Evolutionary conservation across 768 basidiomycete genomes (phyloP).

Genomic region (Lactifluus piperatus): DNA sequence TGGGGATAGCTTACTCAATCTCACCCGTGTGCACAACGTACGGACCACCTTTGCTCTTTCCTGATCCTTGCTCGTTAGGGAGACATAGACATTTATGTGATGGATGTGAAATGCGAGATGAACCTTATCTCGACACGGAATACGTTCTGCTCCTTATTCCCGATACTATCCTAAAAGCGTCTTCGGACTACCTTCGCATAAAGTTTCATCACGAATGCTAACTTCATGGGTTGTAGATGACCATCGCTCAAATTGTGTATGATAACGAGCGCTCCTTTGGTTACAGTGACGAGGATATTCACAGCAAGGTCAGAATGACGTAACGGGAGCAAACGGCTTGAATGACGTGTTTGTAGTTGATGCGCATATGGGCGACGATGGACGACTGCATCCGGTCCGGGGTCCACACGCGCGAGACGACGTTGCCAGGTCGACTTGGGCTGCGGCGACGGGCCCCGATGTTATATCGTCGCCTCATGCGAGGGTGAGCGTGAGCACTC

Average conservation of each 20-base stretch:
- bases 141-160: not conserved
- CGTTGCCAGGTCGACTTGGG: slow-evolving; percentile 79
- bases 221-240: slow-evolving; percentile 45
- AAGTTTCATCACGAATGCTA: not conserved
- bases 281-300: slow-evolving; percentile 64
- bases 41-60: slow-evolving; percentile 24
- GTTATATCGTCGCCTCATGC: slow-evolving; percentile 85
- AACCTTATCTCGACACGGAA: not conserved
- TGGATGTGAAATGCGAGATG: not conserved
- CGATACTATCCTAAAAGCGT: not conserved
- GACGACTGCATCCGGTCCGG: slow-evolving; percentile 84
- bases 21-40: slow-evolving; percentile 78
- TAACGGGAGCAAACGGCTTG: not conserved
- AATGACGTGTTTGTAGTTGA: slow-evolving; percentile 32
- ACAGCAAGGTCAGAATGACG: slow-evolving; percentile 45
- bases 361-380: slow-evolving; percentile 88
- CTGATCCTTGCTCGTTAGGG: not conserved
- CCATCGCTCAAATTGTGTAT: slow-evolving; percentile 89
- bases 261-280: slow-evolving; percentile 86
- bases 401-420: slow-evolving; percentile 67
- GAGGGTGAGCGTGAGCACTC: slow-evolving; percentile 55
- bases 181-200: not conserved
- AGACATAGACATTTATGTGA: not conserved
- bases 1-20: slow-evolving; percentile 60
- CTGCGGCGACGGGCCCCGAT: slow-evolving; percentile 80